A percentile compares a stretch with the other conserved stretches of the same genome.
phyloP scores from a whole-genome alignment of 257 asterid species.

The Salvia splendens region DNA sequence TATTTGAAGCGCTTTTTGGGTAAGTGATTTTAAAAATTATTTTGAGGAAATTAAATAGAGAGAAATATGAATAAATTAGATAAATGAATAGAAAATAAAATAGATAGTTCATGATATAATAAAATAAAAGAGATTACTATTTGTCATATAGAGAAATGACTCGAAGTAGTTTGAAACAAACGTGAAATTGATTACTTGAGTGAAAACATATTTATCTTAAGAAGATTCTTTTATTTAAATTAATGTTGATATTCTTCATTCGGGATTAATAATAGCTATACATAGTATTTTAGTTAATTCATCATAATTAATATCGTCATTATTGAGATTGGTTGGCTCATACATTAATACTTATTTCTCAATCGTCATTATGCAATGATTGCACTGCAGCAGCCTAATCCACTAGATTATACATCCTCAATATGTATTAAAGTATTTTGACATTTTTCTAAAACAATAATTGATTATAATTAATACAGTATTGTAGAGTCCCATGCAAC shows the following conservation, averaged over 20 bases:
- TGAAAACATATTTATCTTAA: not conserved
- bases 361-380: slow-evolving; percentile 22
- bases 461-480: slow-evolving; percentile 7
- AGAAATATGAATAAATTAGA: no score
- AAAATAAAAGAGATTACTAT: not conserved
- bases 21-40: no score
- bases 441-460: slow-evolving; percentile 6
- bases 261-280: no score
- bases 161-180: no score
- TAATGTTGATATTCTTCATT: not conserved
- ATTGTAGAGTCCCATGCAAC: not conserved
- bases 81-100: no score
- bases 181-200: no score
- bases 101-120: no score
- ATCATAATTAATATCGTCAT: slow-evolving; percentile 2
- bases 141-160: no score
- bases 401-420: slow-evolving; percentile 27
- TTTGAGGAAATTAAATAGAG: no score
- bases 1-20: no score
- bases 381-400: slow-evolving; percentile 31
- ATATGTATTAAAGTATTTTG: not conserved
- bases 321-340: slow-evolving; percentile 9
- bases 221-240: not conserved
- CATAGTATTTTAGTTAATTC: not conserved
- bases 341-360: slow-evolving; percentile 15